phyloP scores from a whole-genome alignment of 2,329 filamentous ascomycete species.

The Apiospora malaysiana region DNA sequence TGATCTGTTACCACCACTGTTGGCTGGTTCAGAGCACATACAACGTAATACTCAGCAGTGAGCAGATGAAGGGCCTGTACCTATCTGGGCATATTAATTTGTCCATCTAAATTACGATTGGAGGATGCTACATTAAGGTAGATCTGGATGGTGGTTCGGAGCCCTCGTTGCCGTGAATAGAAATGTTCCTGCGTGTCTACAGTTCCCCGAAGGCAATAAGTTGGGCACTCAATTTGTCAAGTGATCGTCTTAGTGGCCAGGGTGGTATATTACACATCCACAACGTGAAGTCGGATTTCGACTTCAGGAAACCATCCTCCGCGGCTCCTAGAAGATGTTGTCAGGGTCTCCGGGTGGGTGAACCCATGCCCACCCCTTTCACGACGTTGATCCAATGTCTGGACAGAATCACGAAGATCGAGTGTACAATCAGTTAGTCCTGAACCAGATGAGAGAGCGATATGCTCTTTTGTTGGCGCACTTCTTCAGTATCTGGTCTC shows the following conservation, averaged over 20 bases:
- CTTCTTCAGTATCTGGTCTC: neutral
- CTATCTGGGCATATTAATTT: neutral
- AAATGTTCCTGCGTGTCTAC: neutral
- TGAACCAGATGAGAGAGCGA: neutral
- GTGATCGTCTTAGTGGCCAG: constrained; percentile 1
- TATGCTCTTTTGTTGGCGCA: neutral
- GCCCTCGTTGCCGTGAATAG: constrained; percentile 2
- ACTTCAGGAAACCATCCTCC: neutral
- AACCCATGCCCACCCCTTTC: neutral
- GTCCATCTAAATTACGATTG: neutral
- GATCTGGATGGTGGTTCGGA: constrained; percentile 13
- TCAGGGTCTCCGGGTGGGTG: neutral
- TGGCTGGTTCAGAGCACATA: neutral
- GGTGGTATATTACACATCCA: neutral
- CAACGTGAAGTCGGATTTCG: neutral
- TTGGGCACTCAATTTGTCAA: neutral
- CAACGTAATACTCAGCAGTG: neutral
- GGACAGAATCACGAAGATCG: neutral
- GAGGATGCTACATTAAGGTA: neutral
- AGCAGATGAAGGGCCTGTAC: neutral
- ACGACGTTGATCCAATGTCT: neutral
- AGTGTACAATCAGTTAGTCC: neutral
- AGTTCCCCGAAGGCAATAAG: neutral
- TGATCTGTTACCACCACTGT: neutral
- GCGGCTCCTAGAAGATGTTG: neutral